These are phyloP conservation scores for Lachnellula hyalina DNA, from an alignment of 2,329 filamentous ascomycete genomes.

Conservation along the genomic window DNA sequence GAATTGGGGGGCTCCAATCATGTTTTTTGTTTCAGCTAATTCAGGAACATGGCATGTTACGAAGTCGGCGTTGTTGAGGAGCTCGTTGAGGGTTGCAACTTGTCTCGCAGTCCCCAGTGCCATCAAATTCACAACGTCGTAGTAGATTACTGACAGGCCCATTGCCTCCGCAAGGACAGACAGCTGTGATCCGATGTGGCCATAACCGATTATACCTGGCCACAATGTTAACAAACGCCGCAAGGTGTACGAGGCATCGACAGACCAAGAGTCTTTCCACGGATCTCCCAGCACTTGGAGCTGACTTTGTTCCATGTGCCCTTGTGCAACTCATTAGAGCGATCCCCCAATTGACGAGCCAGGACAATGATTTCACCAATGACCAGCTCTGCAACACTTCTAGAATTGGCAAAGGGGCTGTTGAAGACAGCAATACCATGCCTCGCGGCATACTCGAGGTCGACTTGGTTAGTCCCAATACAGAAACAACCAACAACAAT, in stretches of 20 bases:
- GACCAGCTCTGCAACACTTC: slow-evolving; percentile 92
- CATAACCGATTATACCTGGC: slow-evolving; percentile 85
- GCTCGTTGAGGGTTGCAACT: slow-evolving; percentile 68
- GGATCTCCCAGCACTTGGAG: slow-evolving; percentile 93
- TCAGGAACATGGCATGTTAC: slow-evolving; percentile 94
- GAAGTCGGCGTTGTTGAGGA: slow-evolving; percentile 81
- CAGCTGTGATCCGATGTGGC: slow-evolving; percentile 93
- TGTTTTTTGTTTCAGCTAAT: slow-evolving; percentile 82
- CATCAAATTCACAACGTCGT: slow-evolving; percentile 93
- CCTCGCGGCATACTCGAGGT: slow-evolving; percentile 74
- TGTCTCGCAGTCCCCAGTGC: slow-evolving; percentile 83
- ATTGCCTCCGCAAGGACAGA: slow-evolving; percentile 94
- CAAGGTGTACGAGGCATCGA: slow-evolving; percentile 1
- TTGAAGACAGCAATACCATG: slow-evolving; percentile 97
- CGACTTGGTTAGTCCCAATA: slow-evolving; percentile 95
- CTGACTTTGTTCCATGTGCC: slow-evolving; percentile 99
- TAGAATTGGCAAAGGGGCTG: slow-evolving; percentile 96
- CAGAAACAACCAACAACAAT: slow-evolving; percentile 98
- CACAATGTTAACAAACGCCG: slow-evolving; percentile 6
- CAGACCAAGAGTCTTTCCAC: slow-evolving; percentile 87
- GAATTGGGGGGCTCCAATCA: slow-evolving; percentile 78
- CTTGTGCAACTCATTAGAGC: slow-evolving; percentile 87
- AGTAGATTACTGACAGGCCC: slow-evolving; percentile 98
- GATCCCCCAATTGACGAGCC: slow-evolving; percentile 87
- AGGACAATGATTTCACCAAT: slow-evolving; percentile 90